Base-by-base conservation (phyloP, 2,329 filamentous ascomycete species). In the Malbranchea cinnamomea region DNA sequence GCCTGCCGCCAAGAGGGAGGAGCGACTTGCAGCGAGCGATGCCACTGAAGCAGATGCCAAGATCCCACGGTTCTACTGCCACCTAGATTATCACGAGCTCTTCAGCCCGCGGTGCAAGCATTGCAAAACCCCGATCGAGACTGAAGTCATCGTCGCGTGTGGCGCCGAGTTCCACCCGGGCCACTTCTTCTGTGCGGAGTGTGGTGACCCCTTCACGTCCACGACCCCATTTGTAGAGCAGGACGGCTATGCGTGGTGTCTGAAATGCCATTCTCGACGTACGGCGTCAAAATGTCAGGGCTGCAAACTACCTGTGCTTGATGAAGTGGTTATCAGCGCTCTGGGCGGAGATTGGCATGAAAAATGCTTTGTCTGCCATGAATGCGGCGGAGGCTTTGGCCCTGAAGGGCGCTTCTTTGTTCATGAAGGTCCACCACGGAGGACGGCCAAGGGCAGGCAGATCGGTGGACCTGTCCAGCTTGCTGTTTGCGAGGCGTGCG, bases 171-270 rank as follows among this genome's bases (percentile, higher is more conserved):
- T 83, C 81, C 89, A 98, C 53, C 80, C 81, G 31, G 89, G 89
- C 0, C 89, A 98, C 58, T 98, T 98, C 61, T 98, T 98, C 68
- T 98, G 89, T 50, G 89, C 89, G 23, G 84, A 98, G 63, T 98
- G 89, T 51, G 89, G 89, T 42, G 87, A 98, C 59, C 71, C 72
- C 1, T 77, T 77, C 41, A 65, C 68, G 38, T 55, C 61, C 0
- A 53, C 50, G 3, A 75, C 65, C 6, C 87, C 89, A 0, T 98
- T 98, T 50, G 82, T 98, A 32, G 89, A 98, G 52, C 93, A 93
- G 57, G 87, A 95, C 42, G 87, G 87, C 6, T 95, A 92, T 54
- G 89, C 89, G 4, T 98, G 89, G 85, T 98, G 89, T 56, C 71
- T 95, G 26, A 69, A 69, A 13, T 98, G 89, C 51, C 87, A 95